Conservation (phyloP, 768 basidiomycete genomes). For the Tephrocybe sp. region DNA sequence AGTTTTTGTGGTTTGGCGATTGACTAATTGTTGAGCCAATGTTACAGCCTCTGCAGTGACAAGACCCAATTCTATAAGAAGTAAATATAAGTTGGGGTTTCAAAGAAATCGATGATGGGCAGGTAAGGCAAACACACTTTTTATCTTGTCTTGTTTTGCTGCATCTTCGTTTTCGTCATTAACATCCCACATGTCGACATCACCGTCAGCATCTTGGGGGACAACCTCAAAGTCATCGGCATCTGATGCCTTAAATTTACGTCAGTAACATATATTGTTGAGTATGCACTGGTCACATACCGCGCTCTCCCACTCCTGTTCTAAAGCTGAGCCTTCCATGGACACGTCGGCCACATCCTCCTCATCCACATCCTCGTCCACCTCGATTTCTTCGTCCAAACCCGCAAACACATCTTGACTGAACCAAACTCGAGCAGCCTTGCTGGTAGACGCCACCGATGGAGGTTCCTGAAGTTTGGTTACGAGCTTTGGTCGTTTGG, state of each 20-base stretch:
- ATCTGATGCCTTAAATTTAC: constrained; percentile 16
- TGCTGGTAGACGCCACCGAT: constrained; percentile 35
- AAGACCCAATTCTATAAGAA: constrained; percentile 68
- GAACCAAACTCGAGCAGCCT: constrained; percentile 89
- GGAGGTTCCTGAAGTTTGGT: constrained; percentile 44
- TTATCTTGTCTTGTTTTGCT: constrained; percentile 59
- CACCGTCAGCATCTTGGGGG: constrained; percentile 60
- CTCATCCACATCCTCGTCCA: constrained; percentile 16
- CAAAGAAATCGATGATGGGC: not conserved
- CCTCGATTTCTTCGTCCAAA: constrained; percentile 29
- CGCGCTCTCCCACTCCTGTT: constrained; percentile 18
- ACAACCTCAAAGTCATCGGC: constrained; percentile 72
- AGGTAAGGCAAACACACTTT: constrained; percentile 47
- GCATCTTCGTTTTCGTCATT: constrained; percentile 76
- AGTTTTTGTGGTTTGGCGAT: constrained; percentile 85
- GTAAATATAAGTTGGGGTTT: constrained; percentile 4
- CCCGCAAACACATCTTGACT: constrained; percentile 88
- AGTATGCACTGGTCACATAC: constrained; percentile 9
- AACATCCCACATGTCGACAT: constrained; percentile 77
- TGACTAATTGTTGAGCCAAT: constrained; percentile 88
- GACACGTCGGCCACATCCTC: constrained; percentile 24
- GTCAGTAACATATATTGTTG: not conserved
- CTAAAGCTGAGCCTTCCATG: constrained; percentile 20
- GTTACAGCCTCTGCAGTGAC: constrained; percentile 89
- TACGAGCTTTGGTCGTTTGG: constrained; percentile 55